These are phyloP conservation scores for Zychaea mexicana DNA, from an alignment of 371 early-diverging fungal genomes.

Conservation along the genomic window DNA sequence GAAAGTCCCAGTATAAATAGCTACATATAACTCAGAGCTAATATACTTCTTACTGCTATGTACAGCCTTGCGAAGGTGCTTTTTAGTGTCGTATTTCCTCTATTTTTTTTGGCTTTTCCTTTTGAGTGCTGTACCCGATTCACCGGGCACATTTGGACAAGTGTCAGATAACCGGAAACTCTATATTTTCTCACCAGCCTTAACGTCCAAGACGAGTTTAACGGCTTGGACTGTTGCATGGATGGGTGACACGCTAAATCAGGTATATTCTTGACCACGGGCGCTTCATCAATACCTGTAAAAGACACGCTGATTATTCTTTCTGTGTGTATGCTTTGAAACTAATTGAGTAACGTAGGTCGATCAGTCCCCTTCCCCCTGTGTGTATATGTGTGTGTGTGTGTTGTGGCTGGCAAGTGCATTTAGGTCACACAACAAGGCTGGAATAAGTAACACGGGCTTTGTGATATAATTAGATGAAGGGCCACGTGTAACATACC, in stretches of 20 bases:
- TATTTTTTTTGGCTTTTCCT: no score
- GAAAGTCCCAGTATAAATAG: not conserved
- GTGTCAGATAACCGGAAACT: not conserved
- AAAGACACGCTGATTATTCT: no score
- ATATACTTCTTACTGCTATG: not conserved
- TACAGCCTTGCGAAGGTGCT: not conserved
- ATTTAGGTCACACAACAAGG: no score
- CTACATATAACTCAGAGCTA: not conserved
- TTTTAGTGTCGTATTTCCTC: not conserved
- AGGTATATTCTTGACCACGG: not conserved
- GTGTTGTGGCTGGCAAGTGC: no score
- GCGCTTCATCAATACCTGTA: no score
- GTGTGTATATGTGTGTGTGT: no score
- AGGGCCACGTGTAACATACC: no score
- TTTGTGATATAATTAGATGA: no score
- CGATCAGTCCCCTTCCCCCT: no score
- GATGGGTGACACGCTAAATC: conserved; percentile 4
- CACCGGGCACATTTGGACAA: not conserved
- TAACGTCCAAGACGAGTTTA: not conserved
- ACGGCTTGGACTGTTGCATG: conserved; percentile 2
- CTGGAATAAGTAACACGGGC: no score
- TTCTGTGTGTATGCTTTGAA: no score
- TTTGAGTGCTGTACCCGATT: not conserved
- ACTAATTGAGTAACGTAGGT: no score
- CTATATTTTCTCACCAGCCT: conserved; percentile 2